These are phyloP conservation scores for Purpureocillium lavendulum DNA, from an alignment of 2,329 filamentous ascomycete species.

Conservation along the genomic window DNA sequence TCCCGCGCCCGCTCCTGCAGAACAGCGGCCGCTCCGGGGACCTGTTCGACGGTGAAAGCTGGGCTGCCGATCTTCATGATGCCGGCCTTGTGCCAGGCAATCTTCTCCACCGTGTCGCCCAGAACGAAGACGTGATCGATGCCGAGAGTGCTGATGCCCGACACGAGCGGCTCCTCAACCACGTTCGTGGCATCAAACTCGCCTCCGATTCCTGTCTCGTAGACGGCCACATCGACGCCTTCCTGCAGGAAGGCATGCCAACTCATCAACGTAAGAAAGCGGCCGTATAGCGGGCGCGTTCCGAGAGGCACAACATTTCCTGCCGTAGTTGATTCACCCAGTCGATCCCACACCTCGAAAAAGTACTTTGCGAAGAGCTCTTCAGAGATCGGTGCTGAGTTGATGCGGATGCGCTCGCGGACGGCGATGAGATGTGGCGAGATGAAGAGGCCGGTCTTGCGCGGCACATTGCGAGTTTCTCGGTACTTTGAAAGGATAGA, in stretches of 20 bases:
- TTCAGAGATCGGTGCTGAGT: conserved; percentile 49
- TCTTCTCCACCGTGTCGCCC: conserved; percentile 54
- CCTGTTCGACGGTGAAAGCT: conserved; percentile 50
- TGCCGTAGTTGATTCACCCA: conserved; percentile 28
- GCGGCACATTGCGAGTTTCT: conserved; percentile 20
- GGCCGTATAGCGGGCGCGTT: conserved; percentile 47
- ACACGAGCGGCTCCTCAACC: conserved; percentile 46
- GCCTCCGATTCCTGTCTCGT: conserved; percentile 61
- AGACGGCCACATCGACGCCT: conserved; percentile 52
- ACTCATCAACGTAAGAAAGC: conserved; percentile 57
- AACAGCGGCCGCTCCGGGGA: conserved; percentile 34
- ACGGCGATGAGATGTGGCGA: conserved; percentile 62
- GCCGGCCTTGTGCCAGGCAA: conserved; percentile 68
- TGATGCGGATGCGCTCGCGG: conserved; percentile 58
- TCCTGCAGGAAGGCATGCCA: conserved; percentile 60
- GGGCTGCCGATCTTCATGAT: conserved; percentile 55
- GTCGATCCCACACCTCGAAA: conserved; percentile 57
- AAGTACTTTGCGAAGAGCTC: conserved; percentile 56
- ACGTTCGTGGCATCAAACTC: conserved; percentile 64
- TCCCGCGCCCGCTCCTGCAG: conserved; percentile 43
- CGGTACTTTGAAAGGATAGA: conserved; percentile 51
- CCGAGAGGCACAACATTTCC: conserved; percentile 26
- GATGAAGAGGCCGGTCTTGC: conserved; percentile 55
- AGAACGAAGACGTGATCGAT: conserved; percentile 60
- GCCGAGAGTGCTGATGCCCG: conserved; percentile 57